Conservation (phyloP, 1,284 basidiomycete genomes). For the Boletus semigastroideus region DNA sequence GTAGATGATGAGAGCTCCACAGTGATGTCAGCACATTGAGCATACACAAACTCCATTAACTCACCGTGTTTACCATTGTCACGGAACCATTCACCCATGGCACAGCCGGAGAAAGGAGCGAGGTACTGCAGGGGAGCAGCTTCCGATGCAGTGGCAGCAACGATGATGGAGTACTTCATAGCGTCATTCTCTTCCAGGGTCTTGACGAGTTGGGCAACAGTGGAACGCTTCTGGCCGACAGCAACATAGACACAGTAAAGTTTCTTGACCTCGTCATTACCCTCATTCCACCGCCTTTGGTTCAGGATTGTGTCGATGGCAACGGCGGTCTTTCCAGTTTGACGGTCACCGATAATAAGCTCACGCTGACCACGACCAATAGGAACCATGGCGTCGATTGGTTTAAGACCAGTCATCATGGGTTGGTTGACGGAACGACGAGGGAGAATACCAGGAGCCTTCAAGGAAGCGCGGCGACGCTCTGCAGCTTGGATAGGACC, state of each 20-base stretch:
- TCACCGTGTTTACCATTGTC: constrained; percentile 95
- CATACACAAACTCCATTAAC: constrained; percentile 21
- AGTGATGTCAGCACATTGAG: constrained; percentile 16
- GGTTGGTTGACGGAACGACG: constrained; percentile 99
- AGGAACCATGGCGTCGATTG: constrained; percentile 99
- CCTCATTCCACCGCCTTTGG: constrained; percentile 99
- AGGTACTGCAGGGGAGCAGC: constrained; percentile 99
- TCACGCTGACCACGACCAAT: constrained; percentile 99
- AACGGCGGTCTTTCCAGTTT: constrained; percentile 98
- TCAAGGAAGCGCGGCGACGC: constrained; percentile 95
- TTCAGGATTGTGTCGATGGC: constrained; percentile 99
- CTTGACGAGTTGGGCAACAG: constrained; percentile 98
- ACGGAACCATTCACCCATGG: constrained; percentile 99
- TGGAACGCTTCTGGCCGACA: constrained; percentile 98
- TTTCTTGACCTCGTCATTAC: constrained; percentile 94
- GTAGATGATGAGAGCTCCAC: constrained; percentile 92
- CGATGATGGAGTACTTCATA: constrained; percentile 99
- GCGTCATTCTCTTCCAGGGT: constrained; percentile 99
- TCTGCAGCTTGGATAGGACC: constrained; percentile 92
- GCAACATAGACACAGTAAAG: constrained; percentile 99
- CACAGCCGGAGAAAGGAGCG: constrained; percentile 99
- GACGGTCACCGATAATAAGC: constrained; percentile 99
- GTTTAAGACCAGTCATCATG: constrained; percentile 99
- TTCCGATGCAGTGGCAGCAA: constrained; percentile 98
- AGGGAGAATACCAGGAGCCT: constrained; percentile 98